Percentiles rank a stretch among this genome's conserved stretches.
Conservation (phyloP, 2,329 filamentous ascomycete genomes). For the Aspergillus calidoustus region DNA sequence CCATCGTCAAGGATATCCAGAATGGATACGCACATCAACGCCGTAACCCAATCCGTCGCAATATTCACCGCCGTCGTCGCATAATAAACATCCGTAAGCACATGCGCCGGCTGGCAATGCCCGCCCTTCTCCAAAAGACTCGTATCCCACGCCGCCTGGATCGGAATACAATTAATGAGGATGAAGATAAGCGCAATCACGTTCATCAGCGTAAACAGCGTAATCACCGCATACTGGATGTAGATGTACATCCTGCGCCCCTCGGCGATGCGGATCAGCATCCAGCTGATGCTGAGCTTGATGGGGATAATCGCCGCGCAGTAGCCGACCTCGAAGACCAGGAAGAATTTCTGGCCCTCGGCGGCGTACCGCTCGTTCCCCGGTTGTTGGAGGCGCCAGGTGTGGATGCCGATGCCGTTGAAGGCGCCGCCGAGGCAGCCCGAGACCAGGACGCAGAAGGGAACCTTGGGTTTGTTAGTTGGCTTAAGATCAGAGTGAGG, state of each 20-base stretch:
- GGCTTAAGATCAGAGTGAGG: no score
- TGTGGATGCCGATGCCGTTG: conserved; percentile 29
- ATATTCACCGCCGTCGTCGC: conserved; percentile 33
- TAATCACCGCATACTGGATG: conserved; percentile 27
- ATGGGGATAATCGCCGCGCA: conserved; percentile 32
- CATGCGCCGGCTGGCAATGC: conserved; percentile 26
- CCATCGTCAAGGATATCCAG: no score
- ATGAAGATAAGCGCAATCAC: conserved; percentile 31
- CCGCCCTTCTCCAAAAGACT: conserved; percentile 24
- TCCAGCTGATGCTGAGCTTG: conserved; percentile 34
- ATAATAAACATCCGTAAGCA: conserved; percentile 31
- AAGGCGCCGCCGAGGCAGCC: conserved; percentile 30
- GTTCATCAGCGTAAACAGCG: conserved; percentile 27
- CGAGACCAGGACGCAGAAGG: conserved; percentile 25
- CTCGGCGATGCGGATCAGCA: conserved; percentile 31
- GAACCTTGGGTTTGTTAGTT: conserved; percentile 17
- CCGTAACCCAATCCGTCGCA: conserved; percentile 31
- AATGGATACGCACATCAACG: conserved; percentile 26
- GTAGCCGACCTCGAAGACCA: conserved; percentile 35
- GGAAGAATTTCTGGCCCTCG: conserved; percentile 29
- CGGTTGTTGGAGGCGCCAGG: conserved; percentile 19
- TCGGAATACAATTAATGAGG: conserved; percentile 29
- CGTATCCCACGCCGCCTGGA: conserved; percentile 27
- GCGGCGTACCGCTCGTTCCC: conserved; percentile 25
- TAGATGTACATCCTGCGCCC: conserved; percentile 28